phyloP scores from a whole-genome alignment of 139 green algal species.

The Micractinium conductrix region DNA sequence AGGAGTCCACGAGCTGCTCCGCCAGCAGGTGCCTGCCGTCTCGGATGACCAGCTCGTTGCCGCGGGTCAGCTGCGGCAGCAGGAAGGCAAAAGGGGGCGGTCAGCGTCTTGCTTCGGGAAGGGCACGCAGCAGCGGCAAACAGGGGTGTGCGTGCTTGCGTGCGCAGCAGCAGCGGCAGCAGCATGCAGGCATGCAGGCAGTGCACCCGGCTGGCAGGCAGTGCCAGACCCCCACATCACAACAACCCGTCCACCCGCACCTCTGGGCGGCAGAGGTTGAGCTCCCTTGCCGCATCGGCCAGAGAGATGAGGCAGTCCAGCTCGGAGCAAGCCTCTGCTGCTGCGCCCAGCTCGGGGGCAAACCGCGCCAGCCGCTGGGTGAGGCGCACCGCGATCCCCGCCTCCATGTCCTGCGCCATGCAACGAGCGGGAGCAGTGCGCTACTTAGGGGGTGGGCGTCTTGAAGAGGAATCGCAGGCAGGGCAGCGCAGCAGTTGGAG shows the following conservation, averaged over 20 bases:
- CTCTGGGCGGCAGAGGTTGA: conserved; percentile 58
- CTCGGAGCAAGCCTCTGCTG: conserved; percentile 63
- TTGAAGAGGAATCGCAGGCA: no score
- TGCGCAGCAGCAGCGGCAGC: not conserved
- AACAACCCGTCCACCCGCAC: no score
- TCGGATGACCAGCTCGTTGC: conserved; percentile 73
- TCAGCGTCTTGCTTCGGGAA: no score
- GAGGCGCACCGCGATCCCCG: not conserved
- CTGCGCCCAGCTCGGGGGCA: conserved; percentile 48
- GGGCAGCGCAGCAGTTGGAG: no score
- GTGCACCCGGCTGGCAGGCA: no score
- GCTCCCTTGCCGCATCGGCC: conserved; percentile 63
- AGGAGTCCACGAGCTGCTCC: conserved; percentile 76
- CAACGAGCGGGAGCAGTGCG: no score
- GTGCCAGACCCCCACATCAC: no score
- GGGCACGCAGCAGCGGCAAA: not conserved
- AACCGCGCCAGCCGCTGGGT: conserved; percentile 23
- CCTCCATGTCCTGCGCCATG: conserved; percentile 29
- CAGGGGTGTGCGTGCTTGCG: not conserved
- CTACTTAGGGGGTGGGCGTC: no score
- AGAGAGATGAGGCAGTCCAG: conserved; percentile 84
- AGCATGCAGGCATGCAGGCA: no score
- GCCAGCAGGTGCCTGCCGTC: conserved; percentile 80
- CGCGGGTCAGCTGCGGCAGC: conserved; percentile 48
- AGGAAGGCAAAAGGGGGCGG: not conserved